Percentiles rank a stretch among this genome's conserved stretches.
phyloP scores from a whole-genome alignment of 2,329 filamentous ascomycete genomes.

The Xylaria sp. region DNA sequence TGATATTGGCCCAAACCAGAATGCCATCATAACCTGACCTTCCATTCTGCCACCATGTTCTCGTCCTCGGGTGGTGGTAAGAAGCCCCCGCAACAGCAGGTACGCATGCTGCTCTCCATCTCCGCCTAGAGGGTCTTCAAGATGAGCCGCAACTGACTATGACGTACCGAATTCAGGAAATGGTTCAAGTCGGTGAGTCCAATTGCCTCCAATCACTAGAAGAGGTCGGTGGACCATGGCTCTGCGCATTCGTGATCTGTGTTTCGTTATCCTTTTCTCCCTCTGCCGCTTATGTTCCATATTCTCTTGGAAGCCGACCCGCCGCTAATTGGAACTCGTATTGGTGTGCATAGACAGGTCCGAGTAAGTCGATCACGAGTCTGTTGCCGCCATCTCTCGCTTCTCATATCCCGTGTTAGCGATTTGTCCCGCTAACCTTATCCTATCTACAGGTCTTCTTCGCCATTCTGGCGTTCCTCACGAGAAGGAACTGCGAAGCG shows the following conservation, averaged over 20 bases:
- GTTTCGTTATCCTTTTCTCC: neutral
- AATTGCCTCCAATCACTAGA: slow-evolving; percentile 15
- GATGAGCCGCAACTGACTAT: slow-evolving; percentile 45
- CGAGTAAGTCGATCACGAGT: slow-evolving; percentile 62
- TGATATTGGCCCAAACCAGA: slow-evolving; percentile 35
- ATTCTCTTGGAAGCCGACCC: neutral
- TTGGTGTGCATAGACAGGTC: slow-evolving; percentile 62
- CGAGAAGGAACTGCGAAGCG: slow-evolving; percentile 64
- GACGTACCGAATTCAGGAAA: slow-evolving; percentile 73
- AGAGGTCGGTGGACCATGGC: slow-evolving; percentile 30
- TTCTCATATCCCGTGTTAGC: neutral
- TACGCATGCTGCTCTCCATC: slow-evolving; percentile 56
- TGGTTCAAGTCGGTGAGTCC: slow-evolving; percentile 96
- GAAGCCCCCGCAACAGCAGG: slow-evolving; percentile 78
- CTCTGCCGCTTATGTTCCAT: neutral
- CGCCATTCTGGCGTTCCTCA: slow-evolving; percentile 85
- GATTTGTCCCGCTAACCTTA: slow-evolving; percentile 30
- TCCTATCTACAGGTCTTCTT: slow-evolving; percentile 73
- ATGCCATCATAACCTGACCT: slow-evolving; percentile 43
- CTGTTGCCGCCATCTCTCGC: neutral
- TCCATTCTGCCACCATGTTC: slow-evolving; percentile 64
- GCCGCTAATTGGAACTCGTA: slow-evolving; percentile 23
- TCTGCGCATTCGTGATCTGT: slow-evolving; percentile 10
- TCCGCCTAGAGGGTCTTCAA: neutral
- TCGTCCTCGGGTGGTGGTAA: slow-evolving; percentile 73